Conservation (phyloP, 176 grass and related monocot genomes). For the Tillandsia leiboldiana region DNA sequence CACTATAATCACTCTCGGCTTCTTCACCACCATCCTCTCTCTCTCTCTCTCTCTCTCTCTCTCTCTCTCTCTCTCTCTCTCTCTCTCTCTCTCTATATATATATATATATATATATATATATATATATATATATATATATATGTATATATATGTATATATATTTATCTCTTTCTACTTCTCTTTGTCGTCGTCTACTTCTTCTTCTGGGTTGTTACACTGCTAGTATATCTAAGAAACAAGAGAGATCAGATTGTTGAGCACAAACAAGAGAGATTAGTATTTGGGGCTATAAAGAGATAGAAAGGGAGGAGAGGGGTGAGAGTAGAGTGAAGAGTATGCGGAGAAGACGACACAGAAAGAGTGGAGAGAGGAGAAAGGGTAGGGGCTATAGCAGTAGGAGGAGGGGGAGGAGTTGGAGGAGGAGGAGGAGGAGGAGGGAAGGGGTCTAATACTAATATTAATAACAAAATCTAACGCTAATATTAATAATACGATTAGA, state of each 20-base stretch:
- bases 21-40: constrained; percentile 38
- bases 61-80: too few relatives aligned
- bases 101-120: too few relatives aligned
- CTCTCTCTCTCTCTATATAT: too few relatives aligned
- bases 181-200: too few relatives aligned
- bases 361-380: not conserved
- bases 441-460: not conserved
- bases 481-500: constrained; percentile 7
- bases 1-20: constrained; percentile 48
- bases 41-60: not conserved
- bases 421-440: not conserved
- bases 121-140: too few relatives aligned
- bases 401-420: not conserved
- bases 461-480: not conserved
- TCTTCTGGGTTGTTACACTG: too few relatives aligned
- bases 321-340: not conserved
- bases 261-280: constrained; percentile 1
- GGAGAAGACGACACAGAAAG: not conserved
- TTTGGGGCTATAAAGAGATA: not conserved
- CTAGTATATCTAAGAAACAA: not conserved
- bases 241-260: not conserved
- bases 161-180: too few relatives aligned
- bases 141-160: too few relatives aligned
- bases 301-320: not conserved
- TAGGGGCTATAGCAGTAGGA: not conserved